These are phyloP conservation scores for Iberis amara DNA, from an alignment of 441 rosid genomes.

Conservation along the genomic window DNA sequence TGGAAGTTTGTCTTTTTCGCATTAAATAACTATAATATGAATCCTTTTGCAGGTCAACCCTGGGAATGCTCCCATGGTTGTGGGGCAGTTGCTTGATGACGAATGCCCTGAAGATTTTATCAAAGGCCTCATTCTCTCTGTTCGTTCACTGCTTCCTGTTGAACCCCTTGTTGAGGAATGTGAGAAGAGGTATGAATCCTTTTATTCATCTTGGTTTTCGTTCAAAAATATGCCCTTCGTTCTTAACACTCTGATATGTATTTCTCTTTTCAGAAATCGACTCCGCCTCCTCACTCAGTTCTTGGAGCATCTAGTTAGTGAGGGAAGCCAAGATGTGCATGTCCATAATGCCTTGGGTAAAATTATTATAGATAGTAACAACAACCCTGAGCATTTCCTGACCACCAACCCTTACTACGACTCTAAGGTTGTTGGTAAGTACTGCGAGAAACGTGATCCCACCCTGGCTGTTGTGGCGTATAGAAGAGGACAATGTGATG, in stretches of 20 bases:
- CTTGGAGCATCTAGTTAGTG: constrained; percentile 99
- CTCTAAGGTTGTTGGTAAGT: constrained; percentile 95
- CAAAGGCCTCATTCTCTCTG: constrained; percentile 91
- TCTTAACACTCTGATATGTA: constrained; percentile 20
- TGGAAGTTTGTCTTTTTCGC: constrained; percentile 1
- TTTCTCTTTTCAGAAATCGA: constrained; percentile 66
- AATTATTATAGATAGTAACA: constrained; percentile 95
- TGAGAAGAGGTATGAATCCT: constrained; percentile 72
- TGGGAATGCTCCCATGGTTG: constrained; percentile 87
- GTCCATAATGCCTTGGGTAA: constrained; percentile 99
- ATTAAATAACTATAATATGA: constrained; percentile 18
- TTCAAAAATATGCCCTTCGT: constrained; percentile 14
- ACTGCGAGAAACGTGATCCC: constrained; percentile 99
- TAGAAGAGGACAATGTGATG: constrained; percentile 96
- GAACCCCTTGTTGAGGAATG: constrained; percentile 98
- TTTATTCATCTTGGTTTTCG: constrained; percentile 3
- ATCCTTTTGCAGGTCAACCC: constrained; percentile 75
- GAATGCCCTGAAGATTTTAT: constrained; percentile 94
- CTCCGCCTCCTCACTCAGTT: constrained; percentile 98
- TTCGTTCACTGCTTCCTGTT: constrained; percentile 97
- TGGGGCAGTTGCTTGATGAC: constrained; percentile 92
- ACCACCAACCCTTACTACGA: constrained; percentile 99
- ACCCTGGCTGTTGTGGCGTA: constrained; percentile 98
- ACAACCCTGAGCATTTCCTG: constrained; percentile 98
- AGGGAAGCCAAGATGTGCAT: constrained; percentile 99